Evolutionary conservation across 441 rosid species (phyloP).

Genomic region (Pelargonium cotyledonis): DNA sequence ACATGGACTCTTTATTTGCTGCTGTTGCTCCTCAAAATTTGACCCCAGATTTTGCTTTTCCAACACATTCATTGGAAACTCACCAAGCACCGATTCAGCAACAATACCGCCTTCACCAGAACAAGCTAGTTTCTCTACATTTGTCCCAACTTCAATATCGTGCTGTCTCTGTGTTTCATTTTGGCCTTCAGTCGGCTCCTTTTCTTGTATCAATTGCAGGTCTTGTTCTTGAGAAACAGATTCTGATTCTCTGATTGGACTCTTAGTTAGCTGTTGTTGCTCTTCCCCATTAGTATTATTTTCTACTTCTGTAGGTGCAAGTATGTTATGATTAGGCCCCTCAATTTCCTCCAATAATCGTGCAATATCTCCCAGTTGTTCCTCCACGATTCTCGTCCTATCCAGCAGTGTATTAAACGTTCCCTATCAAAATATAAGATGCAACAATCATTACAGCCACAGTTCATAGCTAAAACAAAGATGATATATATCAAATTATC

Average conservation of each 20-base stretch:
- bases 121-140: too few relatives aligned
- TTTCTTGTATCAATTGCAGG: neutral
- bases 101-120: neutral
- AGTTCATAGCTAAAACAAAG: neutral
- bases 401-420: neutral
- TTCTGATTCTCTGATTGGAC: neutral
- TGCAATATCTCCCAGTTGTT: neutral
- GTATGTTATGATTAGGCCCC: neutral
- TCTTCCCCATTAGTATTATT: neutral
- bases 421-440: neutral
- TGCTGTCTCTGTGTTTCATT: neutral
- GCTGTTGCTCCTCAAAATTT: neutral
- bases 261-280: neutral
- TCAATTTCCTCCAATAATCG: neutral
- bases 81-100: slow-evolving; percentile 1
- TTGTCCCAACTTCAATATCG: neutral
- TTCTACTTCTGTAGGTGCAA: neutral
- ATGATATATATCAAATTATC: neutral
- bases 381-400: neutral
- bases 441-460: neutral
- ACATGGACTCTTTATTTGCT: neutral
- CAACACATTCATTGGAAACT: neutral
- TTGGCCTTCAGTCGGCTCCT: neutral
- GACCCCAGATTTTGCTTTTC: neutral
- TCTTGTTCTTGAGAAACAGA: slow-evolving; percentile 2